Percentiles rank a stretch among this genome's conserved stretches.
Evolutionary conservation across 2,329 filamentous ascomycete genomes (phyloP).

Genomic region (Botryotinia calthae): DNA sequence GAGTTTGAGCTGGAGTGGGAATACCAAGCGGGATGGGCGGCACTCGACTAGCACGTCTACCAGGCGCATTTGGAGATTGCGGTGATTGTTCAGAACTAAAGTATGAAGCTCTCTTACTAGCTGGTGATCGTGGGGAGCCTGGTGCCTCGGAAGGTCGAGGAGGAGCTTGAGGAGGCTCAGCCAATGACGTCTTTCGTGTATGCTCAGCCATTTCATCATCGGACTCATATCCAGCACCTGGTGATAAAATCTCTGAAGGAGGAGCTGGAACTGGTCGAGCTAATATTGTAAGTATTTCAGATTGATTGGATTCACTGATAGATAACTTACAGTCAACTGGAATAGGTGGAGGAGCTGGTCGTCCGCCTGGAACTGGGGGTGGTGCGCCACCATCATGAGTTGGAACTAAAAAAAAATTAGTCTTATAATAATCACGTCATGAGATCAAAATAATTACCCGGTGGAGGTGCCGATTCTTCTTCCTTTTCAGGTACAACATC

Average conservation of each 20-base stretch:
- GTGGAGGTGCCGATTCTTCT: constrained; percentile 40
- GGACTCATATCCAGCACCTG: constrained; percentile 77
- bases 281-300: constrained; percentile 42
- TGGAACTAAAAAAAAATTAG: constrained; percentile 32
- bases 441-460: constrained; percentile 28
- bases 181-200: constrained; percentile 45
- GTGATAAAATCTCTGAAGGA: constrained; percentile 56
- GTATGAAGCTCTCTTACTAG: constrained; percentile 39
- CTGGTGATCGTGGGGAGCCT: constrained; percentile 46
- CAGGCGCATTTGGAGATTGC: constrained; percentile 44
- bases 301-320: background rate
- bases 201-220: constrained; percentile 77
- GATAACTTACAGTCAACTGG: constrained; percentile 58
- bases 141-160: constrained; percentile 43
- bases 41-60: constrained; percentile 55
- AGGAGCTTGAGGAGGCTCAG: constrained; percentile 46
- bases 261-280: constrained; percentile 61
- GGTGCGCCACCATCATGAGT: constrained; percentile 33
- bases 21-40: constrained; percentile 61
- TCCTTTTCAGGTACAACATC: constrained; percentile 43
- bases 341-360: constrained; percentile 57
- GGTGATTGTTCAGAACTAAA: constrained; percentile 39
- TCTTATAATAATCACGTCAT: background rate
- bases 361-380: constrained; percentile 42
- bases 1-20: constrained; percentile 46